Evolutionary conservation across 2,329 filamentous ascomycete species (phyloP).

Genomic region (Bisporella sp.): DNA sequence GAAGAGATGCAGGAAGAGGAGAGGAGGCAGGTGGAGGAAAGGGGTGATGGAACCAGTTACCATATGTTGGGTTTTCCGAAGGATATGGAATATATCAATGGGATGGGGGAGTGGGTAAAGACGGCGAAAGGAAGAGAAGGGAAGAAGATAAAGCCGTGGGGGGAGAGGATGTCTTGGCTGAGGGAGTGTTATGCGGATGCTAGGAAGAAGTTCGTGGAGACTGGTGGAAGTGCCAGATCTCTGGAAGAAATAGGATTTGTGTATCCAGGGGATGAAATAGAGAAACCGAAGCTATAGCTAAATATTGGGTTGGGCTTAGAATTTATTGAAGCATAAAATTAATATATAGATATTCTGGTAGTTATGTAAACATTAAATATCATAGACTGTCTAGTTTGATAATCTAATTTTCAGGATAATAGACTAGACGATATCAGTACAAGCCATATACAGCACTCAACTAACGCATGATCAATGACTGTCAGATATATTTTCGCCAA

Average conservation of each 20-base stretch:
- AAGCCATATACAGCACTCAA: not conserved
- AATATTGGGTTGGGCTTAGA: no score
- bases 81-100: constrained; percentile 66
- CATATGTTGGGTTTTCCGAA: constrained; percentile 46
- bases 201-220: constrained; percentile 62
- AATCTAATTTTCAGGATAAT: no score
- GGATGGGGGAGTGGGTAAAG: constrained; percentile 51
- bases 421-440: no score
- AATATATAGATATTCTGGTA: no score
- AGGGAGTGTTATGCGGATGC: constrained; percentile 53
- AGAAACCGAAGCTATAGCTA: no score
- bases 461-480: not conserved
- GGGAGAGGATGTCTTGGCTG: no score
- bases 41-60: constrained; percentile 37
- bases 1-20: constrained; percentile 68
- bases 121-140: not conserved
- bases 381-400: no score
- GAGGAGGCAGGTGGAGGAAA: constrained; percentile 28
- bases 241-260: constrained; percentile 61
- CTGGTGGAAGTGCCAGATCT: constrained; percentile 56
- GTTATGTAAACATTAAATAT: no score
- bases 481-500: not conserved
- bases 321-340: no score
- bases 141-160: not conserved
- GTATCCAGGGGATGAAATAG: no score